A percentile compares a stretch with the other conserved stretches of the same genome.
phyloP scores from a whole-genome alignment of 2,329 filamentous ascomycete genomes.

The Exophiala phaeomuriformis region DNA sequence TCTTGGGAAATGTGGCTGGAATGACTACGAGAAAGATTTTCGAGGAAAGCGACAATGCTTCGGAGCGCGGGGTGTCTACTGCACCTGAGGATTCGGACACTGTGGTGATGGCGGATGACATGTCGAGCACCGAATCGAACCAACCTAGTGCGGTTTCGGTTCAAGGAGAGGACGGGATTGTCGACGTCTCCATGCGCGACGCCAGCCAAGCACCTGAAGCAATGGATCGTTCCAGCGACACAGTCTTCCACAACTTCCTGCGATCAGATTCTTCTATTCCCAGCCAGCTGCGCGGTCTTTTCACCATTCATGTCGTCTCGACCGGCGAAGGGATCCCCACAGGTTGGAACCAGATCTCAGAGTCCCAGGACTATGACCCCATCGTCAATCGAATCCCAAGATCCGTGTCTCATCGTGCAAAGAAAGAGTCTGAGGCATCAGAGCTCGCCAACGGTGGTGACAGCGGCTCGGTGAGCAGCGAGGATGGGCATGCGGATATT shows the following conservation, averaged over 20 bases:
- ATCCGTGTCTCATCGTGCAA: slow-evolving; percentile 23
- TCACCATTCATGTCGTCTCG: slow-evolving; percentile 64
- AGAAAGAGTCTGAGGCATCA: slow-evolving; percentile 1
- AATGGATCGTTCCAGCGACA: slow-evolving; percentile 12
- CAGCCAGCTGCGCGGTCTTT: slow-evolving; percentile 60
- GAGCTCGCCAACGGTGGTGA: slow-evolving; percentile 18
- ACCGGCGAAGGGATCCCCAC: slow-evolving; percentile 57
- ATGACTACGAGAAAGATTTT: slow-evolving; percentile 65
- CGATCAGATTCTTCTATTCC: slow-evolving; percentile 53
- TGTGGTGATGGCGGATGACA: slow-evolving; percentile 55
- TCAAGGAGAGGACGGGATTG: slow-evolving; percentile 81
- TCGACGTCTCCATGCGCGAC: slow-evolving; percentile 81
- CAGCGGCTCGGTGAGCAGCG: slow-evolving; percentile 29
- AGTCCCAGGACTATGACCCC: slow-evolving; percentile 19
- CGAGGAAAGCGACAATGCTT: slow-evolving; percentile 42
- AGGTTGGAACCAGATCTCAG: slow-evolving; percentile 55
- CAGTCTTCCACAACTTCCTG: slow-evolving; percentile 38
- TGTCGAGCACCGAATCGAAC: slow-evolving; percentile 60
- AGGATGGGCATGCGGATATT: slow-evolving; percentile 30
- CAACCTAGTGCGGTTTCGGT: slow-evolving; percentile 66
- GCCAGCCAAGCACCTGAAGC: slow-evolving; percentile 34
- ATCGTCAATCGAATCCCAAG: slow-evolving; percentile 18
- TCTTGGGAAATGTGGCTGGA: slow-evolving; percentile 66
- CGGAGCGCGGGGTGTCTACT: slow-evolving; percentile 41
- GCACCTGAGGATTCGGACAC: slow-evolving; percentile 57